A percentile compares a stretch with the other conserved stretches of the same genome.
Evolutionary conservation across 2,329 filamentous ascomycete genomes (phyloP).

Genomic region (Domatiomyces catenatus): DNA sequence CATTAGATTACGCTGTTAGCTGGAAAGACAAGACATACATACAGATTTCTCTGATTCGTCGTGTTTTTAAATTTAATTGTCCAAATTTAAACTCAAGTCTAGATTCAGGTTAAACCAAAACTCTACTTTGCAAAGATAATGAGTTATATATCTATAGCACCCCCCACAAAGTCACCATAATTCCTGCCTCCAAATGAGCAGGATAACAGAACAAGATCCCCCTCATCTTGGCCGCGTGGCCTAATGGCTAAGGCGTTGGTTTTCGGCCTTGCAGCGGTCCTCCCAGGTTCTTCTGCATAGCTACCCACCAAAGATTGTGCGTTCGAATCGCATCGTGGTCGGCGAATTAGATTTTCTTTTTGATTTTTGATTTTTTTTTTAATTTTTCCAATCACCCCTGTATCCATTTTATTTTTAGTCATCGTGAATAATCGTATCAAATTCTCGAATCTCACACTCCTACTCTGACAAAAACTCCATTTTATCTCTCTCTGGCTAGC

Average conservation of each 20-base stretch:
- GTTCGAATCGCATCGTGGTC: slow-evolving; percentile 24
- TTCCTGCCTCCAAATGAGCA: background rate
- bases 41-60: too few species aligned
- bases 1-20: too few species aligned
- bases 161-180: background rate
- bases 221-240: slow-evolving; percentile 19
- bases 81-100: too few species aligned
- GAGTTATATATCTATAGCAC: background rate
- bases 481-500: too few species aligned
- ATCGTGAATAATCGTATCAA: too few species aligned
- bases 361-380: background rate
- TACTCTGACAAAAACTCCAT: too few species aligned
- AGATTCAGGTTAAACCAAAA: too few species aligned
- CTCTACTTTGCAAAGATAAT: too few species aligned
- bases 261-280: slow-evolving; percentile 17
- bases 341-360: slow-evolving; percentile 6
- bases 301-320: slow-evolving; percentile 21
- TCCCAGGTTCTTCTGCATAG: background rate
- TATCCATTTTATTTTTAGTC: background rate
- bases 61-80: too few species aligned
- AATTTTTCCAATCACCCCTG: background rate
- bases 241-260: slow-evolving; percentile 26
- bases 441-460: too few species aligned
- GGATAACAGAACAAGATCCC: background rate
- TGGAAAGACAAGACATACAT: too few species aligned